These are phyloP conservation scores for Apophysomyces trapeziformis DNA, from an alignment of 371 early-diverging fungal species.

Conservation along the genomic window DNA sequence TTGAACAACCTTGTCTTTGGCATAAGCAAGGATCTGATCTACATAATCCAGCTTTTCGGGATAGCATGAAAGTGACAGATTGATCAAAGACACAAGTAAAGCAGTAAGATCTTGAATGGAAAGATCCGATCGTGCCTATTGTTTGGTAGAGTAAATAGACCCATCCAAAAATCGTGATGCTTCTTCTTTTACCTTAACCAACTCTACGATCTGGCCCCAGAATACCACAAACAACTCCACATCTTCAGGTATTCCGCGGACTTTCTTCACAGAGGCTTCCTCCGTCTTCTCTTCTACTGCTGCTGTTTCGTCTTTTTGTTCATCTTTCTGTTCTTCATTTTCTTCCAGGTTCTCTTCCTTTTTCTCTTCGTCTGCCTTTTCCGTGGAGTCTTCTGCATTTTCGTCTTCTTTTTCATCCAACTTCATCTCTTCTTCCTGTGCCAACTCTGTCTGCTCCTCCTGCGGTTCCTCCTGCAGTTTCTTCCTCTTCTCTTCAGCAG, in stretches of 20 bases:
- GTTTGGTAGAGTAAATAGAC: background rate
- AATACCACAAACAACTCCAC: conserved; percentile 92
- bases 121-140: conserved; percentile 79
- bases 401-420: conserved; percentile 26
- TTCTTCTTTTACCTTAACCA: conserved; percentile 73
- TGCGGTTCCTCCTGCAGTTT: conserved; percentile 27
- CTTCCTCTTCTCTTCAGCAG: conserved; percentile 34
- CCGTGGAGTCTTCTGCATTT: conserved; percentile 8
- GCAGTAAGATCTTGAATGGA: conserved; percentile 89
- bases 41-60: conserved; percentile 86
- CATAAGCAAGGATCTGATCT: conserved; percentile 87
- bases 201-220: conserved; percentile 90
- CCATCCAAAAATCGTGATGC: background rate
- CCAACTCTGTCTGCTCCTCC: conserved; percentile 31
- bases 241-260: conserved; percentile 82
- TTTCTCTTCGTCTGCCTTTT: conserved; percentile 10
- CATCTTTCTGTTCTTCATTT: conserved; percentile 16
- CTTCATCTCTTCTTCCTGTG: conserved; percentile 27
- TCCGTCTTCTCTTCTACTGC: conserved; percentile 24
- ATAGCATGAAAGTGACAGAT: conserved; percentile 91
- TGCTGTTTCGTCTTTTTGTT: conserved; percentile 31
- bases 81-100: conserved; percentile 82
- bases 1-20: conserved; percentile 66
- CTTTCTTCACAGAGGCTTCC: conserved; percentile 30
- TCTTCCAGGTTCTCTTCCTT: conserved; percentile 16